Evolutionary conservation across 257 asterid genomes (phyloP).

Genomic region (Capsicum rhomboideum): DNA sequence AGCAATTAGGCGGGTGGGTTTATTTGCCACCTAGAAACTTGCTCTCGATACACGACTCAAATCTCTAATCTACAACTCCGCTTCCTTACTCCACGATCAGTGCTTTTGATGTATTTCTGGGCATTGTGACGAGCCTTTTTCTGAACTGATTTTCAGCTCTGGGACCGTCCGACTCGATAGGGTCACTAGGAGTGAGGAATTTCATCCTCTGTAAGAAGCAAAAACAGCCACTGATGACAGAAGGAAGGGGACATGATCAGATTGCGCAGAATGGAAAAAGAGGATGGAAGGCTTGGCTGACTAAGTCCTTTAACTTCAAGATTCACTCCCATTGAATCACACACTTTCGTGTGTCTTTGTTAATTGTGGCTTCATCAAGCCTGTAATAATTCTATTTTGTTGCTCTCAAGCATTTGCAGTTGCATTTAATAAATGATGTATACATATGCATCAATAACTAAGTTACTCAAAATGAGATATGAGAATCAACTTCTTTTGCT

Average conservation of each 20-base stretch:
- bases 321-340: constrained; percentile 16
- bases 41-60: background rate
- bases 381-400: no score
- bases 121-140: background rate
- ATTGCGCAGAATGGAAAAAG: background rate
- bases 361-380: background rate
- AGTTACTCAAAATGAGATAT: background rate
- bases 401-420: background rate
- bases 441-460: background rate
- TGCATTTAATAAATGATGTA: background rate
- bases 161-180: constrained; percentile 29
- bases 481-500: background rate
- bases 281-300: constrained; percentile 49
- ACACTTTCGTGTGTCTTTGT: background rate
- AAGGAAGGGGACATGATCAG: constrained; percentile 11
- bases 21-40: no score
- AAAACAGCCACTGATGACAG: constrained; percentile 11
- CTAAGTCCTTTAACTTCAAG: constrained; percentile 36
- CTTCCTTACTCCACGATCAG: background rate
- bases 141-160: constrained; percentile 30
- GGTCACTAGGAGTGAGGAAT: constrained; percentile 38
- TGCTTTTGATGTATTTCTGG: background rate
- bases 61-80: background rate
- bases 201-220: constrained; percentile 49
- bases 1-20: no score